A percentile compares a stretch with the other conserved stretches of the same genome.
Conservation (phyloP, 2,329 filamentous ascomycete species). For the Metarhizium rileyi region DNA sequence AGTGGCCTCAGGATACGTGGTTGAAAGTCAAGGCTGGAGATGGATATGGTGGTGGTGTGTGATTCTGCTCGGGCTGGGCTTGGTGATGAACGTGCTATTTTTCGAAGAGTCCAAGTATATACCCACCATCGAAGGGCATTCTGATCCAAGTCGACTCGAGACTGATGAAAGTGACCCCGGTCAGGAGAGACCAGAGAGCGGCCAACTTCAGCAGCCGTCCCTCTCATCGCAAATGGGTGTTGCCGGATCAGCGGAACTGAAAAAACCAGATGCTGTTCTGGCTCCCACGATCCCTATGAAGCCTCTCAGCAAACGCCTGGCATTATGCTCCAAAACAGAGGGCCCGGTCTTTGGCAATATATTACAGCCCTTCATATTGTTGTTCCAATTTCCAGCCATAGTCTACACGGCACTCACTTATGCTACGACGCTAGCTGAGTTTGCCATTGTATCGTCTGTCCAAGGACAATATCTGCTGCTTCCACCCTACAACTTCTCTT, state of each 20-base stretch:
- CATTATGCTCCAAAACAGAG: slow-evolving; percentile 11
- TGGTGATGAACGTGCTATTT: slow-evolving; percentile 3
- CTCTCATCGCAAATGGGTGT: neutral
- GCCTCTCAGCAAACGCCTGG: slow-evolving; percentile 13
- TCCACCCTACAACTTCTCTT: slow-evolving; percentile 20
- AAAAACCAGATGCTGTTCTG: neutral
- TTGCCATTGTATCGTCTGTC: slow-evolving; percentile 16
- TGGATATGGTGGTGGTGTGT: slow-evolving; percentile 18
- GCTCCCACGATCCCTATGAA: slow-evolving; percentile 7
- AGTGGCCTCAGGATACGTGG: slow-evolving; percentile 12
- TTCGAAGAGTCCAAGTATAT: slow-evolving; percentile 7
- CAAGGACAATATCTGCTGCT: slow-evolving; percentile 16
- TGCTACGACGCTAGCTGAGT: slow-evolving; percentile 26
- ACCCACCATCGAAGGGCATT: neutral
- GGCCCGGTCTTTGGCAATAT: slow-evolving; percentile 8
- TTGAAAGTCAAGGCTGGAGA: slow-evolving; percentile 17
- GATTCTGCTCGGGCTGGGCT: slow-evolving; percentile 3
- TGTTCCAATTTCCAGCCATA: slow-evolving; percentile 21
- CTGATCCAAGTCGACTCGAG: neutral
- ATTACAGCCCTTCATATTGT: slow-evolving; percentile 8
- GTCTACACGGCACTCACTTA: slow-evolving; percentile 30
- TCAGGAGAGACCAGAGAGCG: neutral
- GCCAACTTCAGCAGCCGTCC: neutral
- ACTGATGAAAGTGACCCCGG: neutral
- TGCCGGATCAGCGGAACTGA: neutral